A percentile compares a stretch with the other conserved stretches of the same genome.
Conservation (phyloP, 2,329 filamentous ascomycete genomes). For the Scedosporium dehoogii region DNA sequence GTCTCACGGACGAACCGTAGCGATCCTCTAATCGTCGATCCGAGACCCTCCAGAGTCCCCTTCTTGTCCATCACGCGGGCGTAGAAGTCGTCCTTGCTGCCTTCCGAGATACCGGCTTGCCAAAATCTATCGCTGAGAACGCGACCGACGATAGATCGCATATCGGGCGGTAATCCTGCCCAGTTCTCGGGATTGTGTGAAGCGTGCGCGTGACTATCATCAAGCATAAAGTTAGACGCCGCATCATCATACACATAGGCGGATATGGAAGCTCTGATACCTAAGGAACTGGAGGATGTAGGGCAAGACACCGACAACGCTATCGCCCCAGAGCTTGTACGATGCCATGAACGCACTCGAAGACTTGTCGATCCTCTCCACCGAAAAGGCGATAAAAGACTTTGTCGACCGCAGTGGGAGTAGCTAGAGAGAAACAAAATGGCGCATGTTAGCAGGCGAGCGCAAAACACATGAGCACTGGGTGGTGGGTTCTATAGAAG, state of each 20-base stretch:
- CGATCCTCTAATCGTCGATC: slow-evolving; percentile 82
- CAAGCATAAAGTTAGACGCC: slow-evolving; percentile 7
- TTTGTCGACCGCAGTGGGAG: slow-evolving; percentile 82
- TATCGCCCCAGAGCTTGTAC: slow-evolving; percentile 73
- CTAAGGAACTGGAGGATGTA: slow-evolving; percentile 76
- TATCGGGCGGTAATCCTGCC: slow-evolving; percentile 63
- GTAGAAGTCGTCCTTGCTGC: slow-evolving; percentile 95
- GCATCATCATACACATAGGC: neutral
- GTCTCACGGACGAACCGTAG: slow-evolving; percentile 86
- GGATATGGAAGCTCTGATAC: slow-evolving; percentile 23
- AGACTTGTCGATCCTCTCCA: slow-evolving; percentile 73
- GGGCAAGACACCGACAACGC: slow-evolving; percentile 74
- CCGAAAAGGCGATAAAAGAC: slow-evolving; percentile 82
- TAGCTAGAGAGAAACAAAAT: slow-evolving; percentile 28
- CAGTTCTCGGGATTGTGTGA: slow-evolving; percentile 84
- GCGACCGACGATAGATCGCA: slow-evolving; percentile 66
- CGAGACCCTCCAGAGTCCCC: slow-evolving; percentile 82
- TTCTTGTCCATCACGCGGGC: slow-evolving; percentile 83
- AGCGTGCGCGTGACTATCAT: slow-evolving; percentile 68
- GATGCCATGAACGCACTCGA: slow-evolving; percentile 66
- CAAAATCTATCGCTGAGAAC: slow-evolving; percentile 94
- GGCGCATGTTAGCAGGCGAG: too few species aligned
- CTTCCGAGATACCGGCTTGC: slow-evolving; percentile 94
- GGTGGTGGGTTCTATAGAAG: neutral
- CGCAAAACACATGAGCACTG: too few species aligned